These are phyloP conservation scores for Xylariales sp. DNA, from an alignment of 2,329 filamentous ascomycete genomes.

Conservation along the genomic window DNA sequence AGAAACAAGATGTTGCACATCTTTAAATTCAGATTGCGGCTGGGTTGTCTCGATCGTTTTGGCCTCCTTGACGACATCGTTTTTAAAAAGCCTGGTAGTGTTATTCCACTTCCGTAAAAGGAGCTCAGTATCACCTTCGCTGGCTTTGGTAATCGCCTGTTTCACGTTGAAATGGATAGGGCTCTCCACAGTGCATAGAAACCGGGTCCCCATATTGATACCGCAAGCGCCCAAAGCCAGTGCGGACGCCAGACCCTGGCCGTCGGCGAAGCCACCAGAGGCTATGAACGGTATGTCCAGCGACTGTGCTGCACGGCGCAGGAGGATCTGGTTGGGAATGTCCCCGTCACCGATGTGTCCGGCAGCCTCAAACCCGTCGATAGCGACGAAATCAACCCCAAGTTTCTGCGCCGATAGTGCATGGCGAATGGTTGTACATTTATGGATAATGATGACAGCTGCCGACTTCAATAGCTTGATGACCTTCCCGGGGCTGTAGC, in stretches of 20 bases:
- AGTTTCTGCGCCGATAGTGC: slow-evolving; percentile 88
- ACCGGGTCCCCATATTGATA: slow-evolving; percentile 97
- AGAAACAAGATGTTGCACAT: slow-evolving; percentile 82
- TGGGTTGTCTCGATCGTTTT: slow-evolving; percentile 80
- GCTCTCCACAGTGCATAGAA: slow-evolving; percentile 93
- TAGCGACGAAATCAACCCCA: slow-evolving; percentile 92
- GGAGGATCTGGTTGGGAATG: slow-evolving; percentile 85
- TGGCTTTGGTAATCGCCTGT: slow-evolving; percentile 79
- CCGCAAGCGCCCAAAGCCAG: slow-evolving; percentile 86
- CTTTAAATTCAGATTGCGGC: slow-evolving; percentile 79
- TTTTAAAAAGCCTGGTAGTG: slow-evolving; percentile 82
- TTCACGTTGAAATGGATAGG: slow-evolving; percentile 94
- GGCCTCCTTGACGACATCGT: slow-evolving; percentile 79
- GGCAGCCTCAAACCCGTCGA: slow-evolving; percentile 97
- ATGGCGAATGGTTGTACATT: slow-evolving; percentile 95
- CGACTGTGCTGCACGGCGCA: slow-evolving; percentile 78
- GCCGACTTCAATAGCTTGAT: slow-evolving; percentile 84
- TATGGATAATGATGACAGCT: slow-evolving; percentile 80
- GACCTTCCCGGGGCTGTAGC: slow-evolving; percentile 82
- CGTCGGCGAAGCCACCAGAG: slow-evolving; percentile 92
- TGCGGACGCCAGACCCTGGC: slow-evolving; percentile 86
- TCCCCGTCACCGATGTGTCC: slow-evolving; percentile 78
- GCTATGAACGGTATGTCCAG: slow-evolving; percentile 90
- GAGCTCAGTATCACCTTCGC: slow-evolving; percentile 88
- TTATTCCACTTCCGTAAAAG: slow-evolving; percentile 90